phyloP scores from a whole-genome alignment of 1,284 basidiomycete species.

The Wallemia ichthyophaga region DNA sequence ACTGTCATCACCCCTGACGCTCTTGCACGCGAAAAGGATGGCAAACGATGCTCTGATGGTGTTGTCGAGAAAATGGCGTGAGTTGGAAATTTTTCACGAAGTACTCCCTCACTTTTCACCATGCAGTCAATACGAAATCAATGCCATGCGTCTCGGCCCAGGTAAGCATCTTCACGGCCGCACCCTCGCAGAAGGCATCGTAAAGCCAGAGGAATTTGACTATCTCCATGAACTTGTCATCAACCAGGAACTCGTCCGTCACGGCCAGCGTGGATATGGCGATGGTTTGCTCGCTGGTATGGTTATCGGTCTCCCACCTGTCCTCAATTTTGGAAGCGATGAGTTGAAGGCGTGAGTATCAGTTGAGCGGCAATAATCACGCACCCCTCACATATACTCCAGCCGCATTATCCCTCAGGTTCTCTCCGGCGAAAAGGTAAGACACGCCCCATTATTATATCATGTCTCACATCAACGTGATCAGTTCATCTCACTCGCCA shows the following conservation, averaged over 20 bases:
- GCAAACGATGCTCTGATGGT: slow-evolving; percentile 32
- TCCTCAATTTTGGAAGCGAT: slow-evolving; percentile 51
- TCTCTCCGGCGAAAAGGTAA: slow-evolving; percentile 39
- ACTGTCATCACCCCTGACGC: slow-evolving; percentile 21
- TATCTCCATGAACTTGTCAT: slow-evolving; percentile 44
- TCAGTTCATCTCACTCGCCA: slow-evolving; percentile 41
- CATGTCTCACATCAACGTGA: background rate
- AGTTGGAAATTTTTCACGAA: background rate
- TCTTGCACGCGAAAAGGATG: slow-evolving; percentile 38
- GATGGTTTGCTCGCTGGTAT: slow-evolving; percentile 48
- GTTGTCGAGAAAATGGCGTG: slow-evolving; percentile 41
- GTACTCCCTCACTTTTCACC: too few relatives aligned
- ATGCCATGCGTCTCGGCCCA: slow-evolving; percentile 67
- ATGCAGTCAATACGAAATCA: slow-evolving; percentile 36
- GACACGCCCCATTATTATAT: slow-evolving; percentile 18
- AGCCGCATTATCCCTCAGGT: slow-evolving; percentile 38
- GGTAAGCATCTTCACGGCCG: slow-evolving; percentile 48
- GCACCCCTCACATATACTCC: background rate
- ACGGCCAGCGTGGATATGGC: slow-evolving; percentile 49
- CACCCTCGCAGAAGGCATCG: slow-evolving; percentile 44
- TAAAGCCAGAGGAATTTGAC: slow-evolving; percentile 66
- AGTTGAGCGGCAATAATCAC: too few relatives aligned
- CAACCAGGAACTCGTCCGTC: slow-evolving; percentile 52
- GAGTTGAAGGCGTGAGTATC: slow-evolving; percentile 33
- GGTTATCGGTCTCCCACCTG: slow-evolving; percentile 47